phyloP scores from a whole-genome alignment of 495 filamentous ascomycete genomes.

The Penicillium lividum region DNA sequence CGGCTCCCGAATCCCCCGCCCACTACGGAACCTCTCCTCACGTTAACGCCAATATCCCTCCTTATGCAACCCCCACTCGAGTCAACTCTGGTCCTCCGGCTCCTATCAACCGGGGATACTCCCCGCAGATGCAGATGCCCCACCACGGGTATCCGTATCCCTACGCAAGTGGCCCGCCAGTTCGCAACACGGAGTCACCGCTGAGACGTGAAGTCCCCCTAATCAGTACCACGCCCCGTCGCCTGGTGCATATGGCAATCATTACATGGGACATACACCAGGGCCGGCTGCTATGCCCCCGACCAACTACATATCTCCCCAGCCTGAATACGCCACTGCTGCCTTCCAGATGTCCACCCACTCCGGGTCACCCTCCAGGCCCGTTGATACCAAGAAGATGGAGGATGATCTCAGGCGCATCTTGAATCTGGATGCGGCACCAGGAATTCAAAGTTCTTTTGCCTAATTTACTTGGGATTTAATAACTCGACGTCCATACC shows the following conservation, averaged over 20 bases:
- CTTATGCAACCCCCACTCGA: conserved; percentile 42
- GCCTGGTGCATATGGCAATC: neutral
- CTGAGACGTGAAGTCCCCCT: conserved; percentile 28
- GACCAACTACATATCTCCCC: conserved; percentile 24
- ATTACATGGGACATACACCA: conserved; percentile 8
- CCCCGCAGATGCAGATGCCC: conserved; percentile 10
- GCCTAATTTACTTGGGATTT: conserved; percentile 16
- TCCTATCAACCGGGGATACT: conserved; percentile 17
- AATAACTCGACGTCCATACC: neutral
- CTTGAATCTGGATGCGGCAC: conserved; percentile 48
- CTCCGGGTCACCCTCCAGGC: conserved; percentile 29
- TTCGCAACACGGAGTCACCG: conserved; percentile 24
- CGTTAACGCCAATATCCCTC: conserved; percentile 26
- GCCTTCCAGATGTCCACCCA: conserved; percentile 27
- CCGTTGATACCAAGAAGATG: conserved; percentile 47
- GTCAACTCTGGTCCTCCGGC: conserved; percentile 40
- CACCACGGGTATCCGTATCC: conserved; percentile 20
- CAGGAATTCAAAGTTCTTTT: conserved; percentile 40
- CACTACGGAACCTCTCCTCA: conserved; percentile 16
- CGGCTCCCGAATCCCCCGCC: conserved; percentile 16
- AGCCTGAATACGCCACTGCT: conserved; percentile 25
- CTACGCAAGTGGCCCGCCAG: conserved; percentile 16
- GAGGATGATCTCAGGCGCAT: conserved; percentile 57
- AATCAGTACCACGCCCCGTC: conserved; percentile 8
- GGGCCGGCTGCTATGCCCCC: conserved; percentile 10